These are phyloP conservation scores for Camellia sinensis DNA, from an alignment of 148 eudicot species.

Conservation along the genomic window DNA sequence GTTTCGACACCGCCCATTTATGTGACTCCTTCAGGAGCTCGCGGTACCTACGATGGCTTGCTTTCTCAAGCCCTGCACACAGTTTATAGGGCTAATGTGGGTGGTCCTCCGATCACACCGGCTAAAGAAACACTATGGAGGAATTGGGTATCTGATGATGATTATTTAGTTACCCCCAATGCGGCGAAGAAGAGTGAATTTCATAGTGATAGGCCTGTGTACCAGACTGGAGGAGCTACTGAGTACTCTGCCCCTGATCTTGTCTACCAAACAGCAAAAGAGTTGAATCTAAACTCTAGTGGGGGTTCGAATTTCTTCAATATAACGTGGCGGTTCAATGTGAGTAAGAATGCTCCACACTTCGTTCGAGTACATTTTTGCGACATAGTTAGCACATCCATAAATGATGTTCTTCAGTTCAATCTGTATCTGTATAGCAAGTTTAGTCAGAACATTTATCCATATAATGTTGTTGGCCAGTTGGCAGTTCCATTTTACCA, in stretches of 20 bases:
- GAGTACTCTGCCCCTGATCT: slow-evolving; percentile 19
- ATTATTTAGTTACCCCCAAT: background rate
- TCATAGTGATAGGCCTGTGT: background rate
- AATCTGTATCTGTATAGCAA: slow-evolving; percentile 28
- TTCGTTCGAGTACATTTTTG: slow-evolving; percentile 46
- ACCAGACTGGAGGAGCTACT: slow-evolving; percentile 6
- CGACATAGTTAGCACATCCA: slow-evolving; percentile 16
- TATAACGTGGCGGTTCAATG: slow-evolving; percentile 38
- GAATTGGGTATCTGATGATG: slow-evolving; percentile 26
- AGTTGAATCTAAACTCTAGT: background rate
- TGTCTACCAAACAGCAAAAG: slow-evolving; percentile 32
- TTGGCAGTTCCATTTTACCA: slow-evolving; percentile 28
- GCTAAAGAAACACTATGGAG: slow-evolving; percentile 23
- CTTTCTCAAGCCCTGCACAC: slow-evolving; percentile 8
- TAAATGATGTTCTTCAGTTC: background rate
- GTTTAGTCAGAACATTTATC: background rate
- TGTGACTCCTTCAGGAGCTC: slow-evolving; percentile 20
- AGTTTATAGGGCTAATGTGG: slow-evolving; percentile 32
- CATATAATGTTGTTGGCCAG: background rate
- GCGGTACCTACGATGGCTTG: background rate
- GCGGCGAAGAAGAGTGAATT: background rate
- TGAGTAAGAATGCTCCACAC: slow-evolving; percentile 15
- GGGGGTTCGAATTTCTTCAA: background rate
- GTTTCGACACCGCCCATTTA: background rate
- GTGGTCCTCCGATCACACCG: background rate